These are phyloP conservation scores for Lecanicillium sp. DNA, from an alignment of 2,329 filamentous ascomycete species.

Conservation along the genomic window DNA sequence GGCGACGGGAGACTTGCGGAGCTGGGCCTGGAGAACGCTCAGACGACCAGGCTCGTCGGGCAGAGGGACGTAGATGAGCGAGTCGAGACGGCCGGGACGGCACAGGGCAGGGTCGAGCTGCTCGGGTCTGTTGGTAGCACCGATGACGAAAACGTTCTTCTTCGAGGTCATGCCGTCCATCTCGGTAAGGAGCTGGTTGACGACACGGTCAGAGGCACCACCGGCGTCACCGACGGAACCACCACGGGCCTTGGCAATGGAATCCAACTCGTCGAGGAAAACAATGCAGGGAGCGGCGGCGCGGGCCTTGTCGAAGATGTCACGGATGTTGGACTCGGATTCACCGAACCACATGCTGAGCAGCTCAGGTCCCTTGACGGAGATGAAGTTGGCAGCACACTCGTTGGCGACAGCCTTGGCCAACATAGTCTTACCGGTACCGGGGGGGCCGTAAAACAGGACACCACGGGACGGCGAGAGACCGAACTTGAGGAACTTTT, in stretches of 20 bases:
- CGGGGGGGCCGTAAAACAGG: conserved; percentile 95
- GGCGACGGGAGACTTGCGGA: conserved; percentile 94
- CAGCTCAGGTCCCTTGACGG: conserved; percentile 95
- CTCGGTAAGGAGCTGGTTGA: conserved; percentile 98
- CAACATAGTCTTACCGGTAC: conserved; percentile 99
- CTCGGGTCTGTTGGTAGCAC: conserved; percentile 96
- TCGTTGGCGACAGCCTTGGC: conserved; percentile 99
- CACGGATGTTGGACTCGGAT: conserved; percentile 98
- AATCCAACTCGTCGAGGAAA: conserved; percentile 97
- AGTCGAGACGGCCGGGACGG: conserved; percentile 97
- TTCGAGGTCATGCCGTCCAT: conserved; percentile 99
- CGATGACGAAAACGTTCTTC: conserved; percentile 99
- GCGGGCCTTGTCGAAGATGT: conserved; percentile 99
- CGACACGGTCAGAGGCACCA: conserved; percentile 97
- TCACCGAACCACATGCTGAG: conserved; percentile 99
- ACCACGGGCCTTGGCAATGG: conserved; percentile 98
- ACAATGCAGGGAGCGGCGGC: conserved; percentile 97
- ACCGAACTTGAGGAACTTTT: conserved; percentile 99
- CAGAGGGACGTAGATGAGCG: conserved; percentile 94
- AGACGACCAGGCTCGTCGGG: conserved; percentile 87
- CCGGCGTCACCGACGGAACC: conserved; percentile 93
- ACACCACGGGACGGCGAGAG: conserved; percentile 97
- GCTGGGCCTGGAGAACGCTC: conserved; percentile 88
- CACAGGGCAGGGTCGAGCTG: conserved; percentile 97
- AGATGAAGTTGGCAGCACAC: conserved; percentile 99